Conservation (phyloP, 108 stramenopile genomes). For the Cyclotella choctawhatcheeana region DNA sequence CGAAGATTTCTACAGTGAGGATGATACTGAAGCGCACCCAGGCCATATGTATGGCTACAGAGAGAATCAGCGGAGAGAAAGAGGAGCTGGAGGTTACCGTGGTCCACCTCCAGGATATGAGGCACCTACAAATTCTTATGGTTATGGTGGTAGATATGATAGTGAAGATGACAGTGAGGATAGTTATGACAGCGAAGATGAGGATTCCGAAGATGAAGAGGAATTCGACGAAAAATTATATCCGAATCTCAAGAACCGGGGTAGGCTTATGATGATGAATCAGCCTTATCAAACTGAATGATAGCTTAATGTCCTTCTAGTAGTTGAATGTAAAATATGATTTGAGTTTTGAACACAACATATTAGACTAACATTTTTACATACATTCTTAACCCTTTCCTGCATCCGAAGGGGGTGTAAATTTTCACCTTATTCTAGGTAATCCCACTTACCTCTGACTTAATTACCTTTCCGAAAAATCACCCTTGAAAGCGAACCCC, state of each 20-base stretch:
- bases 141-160: background rate
- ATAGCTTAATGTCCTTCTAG: background rate
- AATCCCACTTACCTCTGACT: too few relatives aligned
- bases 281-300: background rate
- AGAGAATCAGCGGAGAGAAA: background rate
- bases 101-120: background rate
- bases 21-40: background rate
- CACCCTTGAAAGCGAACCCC: too few relatives aligned
- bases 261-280: background rate
- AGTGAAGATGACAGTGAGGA: background rate
- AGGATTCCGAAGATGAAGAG: background rate
- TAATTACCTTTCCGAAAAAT: too few relatives aligned
- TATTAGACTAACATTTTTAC: too few relatives aligned
- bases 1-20: conserved; percentile 6
- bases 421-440: too few relatives aligned
- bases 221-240: background rate
- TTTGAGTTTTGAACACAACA: background rate
- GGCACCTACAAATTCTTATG: background rate
- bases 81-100: background rate
- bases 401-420: too few relatives aligned
- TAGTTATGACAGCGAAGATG: background rate
- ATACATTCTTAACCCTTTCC: too few relatives aligned
- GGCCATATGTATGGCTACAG: background rate
- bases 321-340: background rate
- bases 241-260: background rate